These are phyloP conservation scores for Gossypium bickii DNA, from an alignment of 345 rosid genomes.

Conservation along the genomic window DNA sequence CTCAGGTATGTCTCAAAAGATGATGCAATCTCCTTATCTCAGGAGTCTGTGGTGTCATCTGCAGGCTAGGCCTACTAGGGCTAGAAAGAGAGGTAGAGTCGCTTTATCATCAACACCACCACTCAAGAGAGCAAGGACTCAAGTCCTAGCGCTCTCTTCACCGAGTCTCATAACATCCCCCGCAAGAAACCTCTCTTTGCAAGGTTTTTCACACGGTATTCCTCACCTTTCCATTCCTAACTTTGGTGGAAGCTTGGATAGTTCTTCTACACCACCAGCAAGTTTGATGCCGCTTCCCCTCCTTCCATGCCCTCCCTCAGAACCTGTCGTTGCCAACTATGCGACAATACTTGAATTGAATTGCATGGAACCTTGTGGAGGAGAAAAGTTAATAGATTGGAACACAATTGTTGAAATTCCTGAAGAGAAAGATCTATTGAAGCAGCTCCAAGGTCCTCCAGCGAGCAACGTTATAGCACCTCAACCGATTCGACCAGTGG, in stretches of 20 bases:
- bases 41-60: constrained; percentile 82
- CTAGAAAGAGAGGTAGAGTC: constrained; percentile 80
- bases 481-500: constrained; percentile 67
- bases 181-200: constrained; percentile 28
- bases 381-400: constrained; percentile 47
- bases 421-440: constrained; percentile 55
- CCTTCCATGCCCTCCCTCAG: constrained; percentile 48
- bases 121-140: constrained; percentile 47
- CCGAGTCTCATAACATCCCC: constrained; percentile 24
- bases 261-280: constrained; percentile 27
- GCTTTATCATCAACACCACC: constrained; percentile 45
- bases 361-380: constrained; percentile 36
- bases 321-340: constrained; percentile 11
- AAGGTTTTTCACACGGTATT: constrained; percentile 37
- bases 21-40: constrained; percentile 67
- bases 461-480: constrained; percentile 52
- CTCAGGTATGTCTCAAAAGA: constrained; percentile 57
- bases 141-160: constrained; percentile 24
- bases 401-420: constrained; percentile 43
- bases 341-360: constrained; percentile 19
- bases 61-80: constrained; percentile 80
- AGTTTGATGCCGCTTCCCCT: constrained; percentile 72
- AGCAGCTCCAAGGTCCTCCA: constrained; percentile 53
- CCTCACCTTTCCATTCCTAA: constrained; percentile 37
- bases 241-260: constrained; percentile 26